Evolutionary conservation across 2,329 filamentous ascomycete species (phyloP).

Genomic region (Raffaelea ambrosiae): DNA sequence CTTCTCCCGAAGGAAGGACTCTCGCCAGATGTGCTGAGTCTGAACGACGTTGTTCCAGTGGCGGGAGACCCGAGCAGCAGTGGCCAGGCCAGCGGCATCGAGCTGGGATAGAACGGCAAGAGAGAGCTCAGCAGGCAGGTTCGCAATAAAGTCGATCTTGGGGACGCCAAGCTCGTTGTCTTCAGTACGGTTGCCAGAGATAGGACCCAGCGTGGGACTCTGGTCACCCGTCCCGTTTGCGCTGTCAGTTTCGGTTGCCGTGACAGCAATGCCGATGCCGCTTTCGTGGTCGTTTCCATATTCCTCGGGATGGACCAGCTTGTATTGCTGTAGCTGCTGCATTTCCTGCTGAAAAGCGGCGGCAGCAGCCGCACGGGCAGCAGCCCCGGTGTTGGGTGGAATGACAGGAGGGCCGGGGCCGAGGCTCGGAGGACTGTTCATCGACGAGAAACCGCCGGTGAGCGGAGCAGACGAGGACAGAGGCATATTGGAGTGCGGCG

Average conservation of each 20-base stretch:
- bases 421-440: conserved; percentile 33
- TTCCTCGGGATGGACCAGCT: conserved; percentile 35
- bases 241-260: conserved; percentile 28
- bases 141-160: conserved; percentile 48
- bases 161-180: conserved; percentile 32
- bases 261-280: conserved; percentile 53
- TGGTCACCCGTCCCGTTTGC: conserved; percentile 16
- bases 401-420: conserved; percentile 51
- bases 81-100: conserved; percentile 42
- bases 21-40: conserved; percentile 55
- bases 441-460: conserved; percentile 7
- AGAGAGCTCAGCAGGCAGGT: conserved; percentile 48
- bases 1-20: conserved; percentile 54
- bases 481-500: background rate
- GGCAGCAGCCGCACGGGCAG: conserved; percentile 49
- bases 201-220: conserved; percentile 12
- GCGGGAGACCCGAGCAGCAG: conserved; percentile 40
- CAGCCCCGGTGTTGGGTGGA: conserved; percentile 49
- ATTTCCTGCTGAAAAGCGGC: conserved; percentile 42
- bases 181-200: background rate
- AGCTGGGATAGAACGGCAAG: conserved; percentile 50
- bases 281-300: conserved; percentile 52
- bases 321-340: conserved; percentile 25
- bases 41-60: conserved; percentile 37
- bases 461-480: conserved; percentile 7